Evolutionary conservation across 257 asterid species (phyloP).

Genomic region (Solanum paucissectum): DNA sequence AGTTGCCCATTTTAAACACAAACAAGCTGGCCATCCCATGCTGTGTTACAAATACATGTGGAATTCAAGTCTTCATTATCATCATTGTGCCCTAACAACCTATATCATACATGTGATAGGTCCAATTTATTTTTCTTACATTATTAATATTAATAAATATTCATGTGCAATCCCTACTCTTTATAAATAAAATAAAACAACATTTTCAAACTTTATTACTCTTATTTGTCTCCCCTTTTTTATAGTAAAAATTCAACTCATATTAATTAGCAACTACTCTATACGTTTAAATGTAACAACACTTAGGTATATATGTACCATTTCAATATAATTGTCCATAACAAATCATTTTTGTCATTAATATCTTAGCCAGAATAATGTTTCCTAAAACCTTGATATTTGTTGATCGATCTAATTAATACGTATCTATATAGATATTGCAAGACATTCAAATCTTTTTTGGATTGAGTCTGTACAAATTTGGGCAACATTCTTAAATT

Average conservation of each 20-base stretch:
- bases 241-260: not conserved
- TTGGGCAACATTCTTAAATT: not conserved
- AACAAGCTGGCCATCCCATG: not conserved
- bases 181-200: not conserved
- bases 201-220: not conserved
- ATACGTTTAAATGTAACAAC: not conserved
- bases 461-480: not conserved
- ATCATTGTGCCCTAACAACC: constrained; percentile 8
- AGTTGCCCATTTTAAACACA: not conserved
- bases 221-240: not conserved
- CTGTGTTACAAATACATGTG: not conserved
- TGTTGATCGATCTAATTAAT: not conserved
- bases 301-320: not conserved
- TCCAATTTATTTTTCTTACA: not conserved
- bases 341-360: not conserved
- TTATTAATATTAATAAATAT: not conserved
- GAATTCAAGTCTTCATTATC: not conserved
- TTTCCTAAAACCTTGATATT: not conserved
- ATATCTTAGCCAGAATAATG: not conserved
- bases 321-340: not conserved
- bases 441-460: not conserved
- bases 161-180: not conserved
- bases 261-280: not conserved
- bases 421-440: not conserved
- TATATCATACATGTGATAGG: not conserved